phyloP scores from a whole-genome alignment of 139 green algal genomes.

The Coelastrella sp. region DNA sequence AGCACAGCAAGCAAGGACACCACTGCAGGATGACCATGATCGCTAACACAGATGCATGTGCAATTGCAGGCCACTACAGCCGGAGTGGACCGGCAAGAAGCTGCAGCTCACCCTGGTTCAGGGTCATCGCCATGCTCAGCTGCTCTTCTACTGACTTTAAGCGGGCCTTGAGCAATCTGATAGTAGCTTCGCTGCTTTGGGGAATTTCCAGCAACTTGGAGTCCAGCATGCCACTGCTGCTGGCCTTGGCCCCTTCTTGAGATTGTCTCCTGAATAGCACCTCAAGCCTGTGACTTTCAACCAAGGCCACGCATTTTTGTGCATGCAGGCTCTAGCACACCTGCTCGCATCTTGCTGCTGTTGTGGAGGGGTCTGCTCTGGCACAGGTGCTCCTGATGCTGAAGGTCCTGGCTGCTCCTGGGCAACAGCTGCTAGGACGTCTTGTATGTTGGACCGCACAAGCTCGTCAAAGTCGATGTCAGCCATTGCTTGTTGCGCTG shows the following conservation, averaged over 20 bases:
- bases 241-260: background rate
- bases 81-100: too few species aligned
- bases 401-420: background rate
- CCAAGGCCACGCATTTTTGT: too few species aligned
- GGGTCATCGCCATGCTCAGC: slow-evolving; percentile 42
- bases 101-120: slow-evolving; percentile 39
- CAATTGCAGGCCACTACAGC: background rate
- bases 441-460: slow-evolving; percentile 37
- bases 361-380: background rate
- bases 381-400: slow-evolving; percentile 3
- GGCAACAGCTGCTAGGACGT: slow-evolving; percentile 37
- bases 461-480: background rate
- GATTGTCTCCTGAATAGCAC: background rate
- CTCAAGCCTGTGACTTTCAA: background rate
- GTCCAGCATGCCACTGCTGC: slow-evolving; percentile 12
- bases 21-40: background rate
- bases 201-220: slow-evolving; percentile 30
- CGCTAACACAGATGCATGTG: background rate
- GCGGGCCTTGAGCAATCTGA: slow-evolving; percentile 69
- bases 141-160: slow-evolving; percentile 65
- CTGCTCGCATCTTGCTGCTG: too few species aligned
- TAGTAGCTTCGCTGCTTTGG: slow-evolving; percentile 45
- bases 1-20: too few species aligned
- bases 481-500: background rate
- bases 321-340: too few species aligned